Evolutionary conservation across 192 early-diverging fungal genomes (phyloP), one percentile per base, ranked within the genome.

Genomic region (Oehlia diaphana): DNA sequence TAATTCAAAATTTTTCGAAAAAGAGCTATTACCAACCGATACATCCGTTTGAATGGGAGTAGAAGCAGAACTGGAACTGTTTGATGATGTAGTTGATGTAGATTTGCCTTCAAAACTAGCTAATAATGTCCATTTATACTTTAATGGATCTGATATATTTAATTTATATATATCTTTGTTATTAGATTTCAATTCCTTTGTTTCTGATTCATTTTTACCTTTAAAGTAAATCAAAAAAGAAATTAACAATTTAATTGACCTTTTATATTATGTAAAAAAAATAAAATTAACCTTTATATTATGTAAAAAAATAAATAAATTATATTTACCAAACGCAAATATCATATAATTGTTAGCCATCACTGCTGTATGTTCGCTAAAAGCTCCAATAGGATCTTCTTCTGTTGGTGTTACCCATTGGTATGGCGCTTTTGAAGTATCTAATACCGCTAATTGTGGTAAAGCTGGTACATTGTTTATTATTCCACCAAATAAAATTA

Each of bases 261-360:
- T n/a, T 65, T 37, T 37, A 65, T 66, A 33, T 31, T 33, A 26
- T 19, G 9, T 66, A 31, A 14, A 66, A 31, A 66, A 33, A 35
- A n/a, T n/a, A n/a, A n/a, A n/a, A n/a, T 58, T 6, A 58, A 58
- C 13, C 12, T 65, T 37, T 37, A 65, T 66, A 33, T 31, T 33
- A 26, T 19, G 9, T 66, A 31, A 14, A 66, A 31, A 66, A 33
- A 35, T 14, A 28, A 65, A 28, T 1, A 33, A 31, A 31, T 66
- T 16, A 28, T 35, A 66, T 16, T 35, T 66, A 66, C 64, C 64
- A 66, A 66, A 66, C 35, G 64, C 64, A 16, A 33, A 33, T n/a
- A 66, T 66, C 64, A 66, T 66, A 35, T 66, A 66, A 66, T 66
- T 66, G 4, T 66, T 66, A 66, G n/a, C 26, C 26, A 66, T 66